phyloP scores from a whole-genome alignment of 495 filamentous ascomycete genomes.

The Penicillium roqueforti region DNA sequence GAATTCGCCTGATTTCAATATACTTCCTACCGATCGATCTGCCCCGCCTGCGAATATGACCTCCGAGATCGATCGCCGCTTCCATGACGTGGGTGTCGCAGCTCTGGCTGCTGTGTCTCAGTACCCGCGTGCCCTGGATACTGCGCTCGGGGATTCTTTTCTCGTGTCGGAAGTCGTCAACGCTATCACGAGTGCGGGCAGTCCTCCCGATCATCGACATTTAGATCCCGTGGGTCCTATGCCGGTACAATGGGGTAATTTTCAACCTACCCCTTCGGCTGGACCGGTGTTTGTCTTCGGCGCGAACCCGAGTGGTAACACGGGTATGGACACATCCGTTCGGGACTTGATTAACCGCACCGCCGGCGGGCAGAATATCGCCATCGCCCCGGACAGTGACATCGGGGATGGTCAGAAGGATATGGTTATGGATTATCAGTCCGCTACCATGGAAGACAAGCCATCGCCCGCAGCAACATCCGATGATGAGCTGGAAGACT shows the following conservation, averaged over 20 bases:
- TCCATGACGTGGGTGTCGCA: conserved; percentile 28
- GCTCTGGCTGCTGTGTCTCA: conserved; percentile 37
- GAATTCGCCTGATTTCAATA: conserved; percentile 7
- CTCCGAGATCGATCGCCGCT: conserved; percentile 18
- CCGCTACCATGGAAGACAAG: conserved; percentile 12
- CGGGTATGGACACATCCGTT: conserved; percentile 19
- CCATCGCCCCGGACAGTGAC: conserved; percentile 24
- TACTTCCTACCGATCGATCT: not conserved
- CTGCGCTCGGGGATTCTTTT: conserved; percentile 14
- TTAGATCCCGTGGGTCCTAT: conserved; percentile 6
- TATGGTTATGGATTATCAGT: conserved; percentile 30
- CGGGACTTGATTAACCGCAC: conserved; percentile 20
- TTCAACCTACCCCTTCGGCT: conserved; percentile 16
- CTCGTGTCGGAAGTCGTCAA: conserved; percentile 31
- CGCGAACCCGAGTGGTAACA: conserved; percentile 9
- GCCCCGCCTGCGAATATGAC: conserved; percentile 7
- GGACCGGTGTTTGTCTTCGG: conserved; percentile 14
- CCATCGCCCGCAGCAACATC: conserved; percentile 11
- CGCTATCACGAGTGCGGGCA: conserved; percentile 19
- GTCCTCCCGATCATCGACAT: conserved; percentile 1
- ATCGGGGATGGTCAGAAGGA: conserved; percentile 18
- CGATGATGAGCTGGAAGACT: conserved; percentile 34
- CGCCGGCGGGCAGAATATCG: conserved; percentile 14
- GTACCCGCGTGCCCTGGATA: conserved; percentile 23
- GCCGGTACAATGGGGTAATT: conserved; percentile 6